phyloP scores from a whole-genome alignment of 2,329 filamentous ascomycete genomes.

The Cadophora sp. region DNA sequence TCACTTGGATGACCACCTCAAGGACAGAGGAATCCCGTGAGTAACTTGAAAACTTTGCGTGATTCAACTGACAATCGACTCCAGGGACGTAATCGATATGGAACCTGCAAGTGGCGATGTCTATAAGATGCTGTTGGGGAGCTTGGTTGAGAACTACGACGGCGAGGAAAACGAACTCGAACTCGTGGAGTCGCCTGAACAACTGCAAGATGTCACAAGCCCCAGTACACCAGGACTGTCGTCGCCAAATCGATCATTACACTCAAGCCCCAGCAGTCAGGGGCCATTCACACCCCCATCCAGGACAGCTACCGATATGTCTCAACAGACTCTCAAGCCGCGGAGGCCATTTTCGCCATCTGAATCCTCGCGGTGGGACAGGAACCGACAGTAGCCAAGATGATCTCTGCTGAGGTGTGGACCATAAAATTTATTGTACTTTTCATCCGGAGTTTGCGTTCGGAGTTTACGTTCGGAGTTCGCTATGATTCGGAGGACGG shows the following conservation, averaged over 20 bases:
- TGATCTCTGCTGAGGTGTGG: no score
- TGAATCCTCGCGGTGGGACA: not conserved
- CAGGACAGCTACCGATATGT: not conserved
- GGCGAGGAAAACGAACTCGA: not conserved
- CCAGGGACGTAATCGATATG: constrained; percentile 15
- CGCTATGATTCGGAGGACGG: no score
- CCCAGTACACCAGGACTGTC: not conserved
- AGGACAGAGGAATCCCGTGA: no score
- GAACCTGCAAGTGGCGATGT: constrained; percentile 40
- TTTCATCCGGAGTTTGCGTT: no score
- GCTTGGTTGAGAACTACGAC: not conserved
- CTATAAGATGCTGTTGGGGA: constrained; percentile 39
- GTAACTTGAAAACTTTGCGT: no score
- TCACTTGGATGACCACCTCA: no score
- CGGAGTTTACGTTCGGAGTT: no score
- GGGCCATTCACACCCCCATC: not conserved
- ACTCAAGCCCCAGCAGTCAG: not conserved
- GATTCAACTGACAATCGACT: not conserved
- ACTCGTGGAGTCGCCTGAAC: not conserved
- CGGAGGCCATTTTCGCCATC: not conserved
- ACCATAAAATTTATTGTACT: no score
- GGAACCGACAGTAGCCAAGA: no score
- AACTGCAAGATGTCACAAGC: not conserved
- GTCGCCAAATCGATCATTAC: not conserved
- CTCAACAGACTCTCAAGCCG: not conserved